These are phyloP conservation scores for barrel medic (Medicago truncatula) DNA, from an alignment of 306 rosid species.

Conservation along the genomic window DNA sequence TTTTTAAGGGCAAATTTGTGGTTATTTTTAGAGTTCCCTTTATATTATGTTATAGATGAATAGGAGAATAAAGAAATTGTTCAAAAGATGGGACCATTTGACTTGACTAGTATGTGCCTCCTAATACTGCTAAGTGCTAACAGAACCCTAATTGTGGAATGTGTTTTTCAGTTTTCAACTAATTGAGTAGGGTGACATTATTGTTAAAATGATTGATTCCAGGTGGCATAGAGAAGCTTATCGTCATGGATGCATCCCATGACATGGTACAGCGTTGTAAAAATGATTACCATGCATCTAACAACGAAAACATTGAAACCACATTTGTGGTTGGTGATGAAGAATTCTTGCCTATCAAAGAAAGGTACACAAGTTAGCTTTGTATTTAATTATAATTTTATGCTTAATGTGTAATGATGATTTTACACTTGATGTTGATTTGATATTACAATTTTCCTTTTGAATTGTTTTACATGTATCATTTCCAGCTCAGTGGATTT, in stretches of 20 bases:
- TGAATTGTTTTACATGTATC: conserved; percentile 37
- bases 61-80: conserved; percentile 6
- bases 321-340: conserved; percentile 81
- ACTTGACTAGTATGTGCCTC: conserved; percentile 7
- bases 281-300: conserved; percentile 47
- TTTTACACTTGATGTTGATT: conserved; percentile 28
- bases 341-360: conserved; percentile 85
- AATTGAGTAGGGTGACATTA: not conserved
- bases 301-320: conserved; percentile 54
- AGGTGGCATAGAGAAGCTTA: conserved; percentile 80
- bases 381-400: not conserved
- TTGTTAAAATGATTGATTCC: conserved; percentile 24
- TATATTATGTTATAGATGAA: not conserved
- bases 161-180: too few relatives aligned
- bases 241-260: conserved; percentile 83
- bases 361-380: conserved; percentile 57
- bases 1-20: too few relatives aligned
- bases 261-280: conserved; percentile 78
- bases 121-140: not conserved
- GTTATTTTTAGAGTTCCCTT: too few relatives aligned
- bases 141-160: not conserved
- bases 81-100: not conserved
- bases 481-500: conserved; percentile 83
- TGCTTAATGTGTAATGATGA: not conserved
- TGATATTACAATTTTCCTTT: conserved; percentile 17